phyloP scores from a whole-genome alignment of 2,329 filamentous ascomycete species.

The Aquanectria penicillioides region DNA sequence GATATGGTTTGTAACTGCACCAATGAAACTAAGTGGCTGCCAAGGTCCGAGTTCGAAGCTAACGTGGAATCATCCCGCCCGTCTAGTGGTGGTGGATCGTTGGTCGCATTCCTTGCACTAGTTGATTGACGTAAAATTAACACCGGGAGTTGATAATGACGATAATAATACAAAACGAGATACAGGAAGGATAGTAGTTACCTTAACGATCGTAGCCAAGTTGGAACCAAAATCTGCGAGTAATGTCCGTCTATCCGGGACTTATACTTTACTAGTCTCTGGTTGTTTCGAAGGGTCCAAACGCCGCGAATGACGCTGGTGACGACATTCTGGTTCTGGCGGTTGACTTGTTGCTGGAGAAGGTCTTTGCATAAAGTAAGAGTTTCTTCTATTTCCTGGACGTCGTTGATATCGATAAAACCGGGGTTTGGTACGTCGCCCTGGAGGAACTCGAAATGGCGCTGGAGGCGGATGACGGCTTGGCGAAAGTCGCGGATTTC shows the following conservation, averaged over 20 bases:
- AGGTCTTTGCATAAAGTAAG: background rate
- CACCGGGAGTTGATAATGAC: background rate
- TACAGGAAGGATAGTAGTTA: too few species aligned
- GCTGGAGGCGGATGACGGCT: constrained; percentile 15
- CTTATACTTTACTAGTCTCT: background rate
- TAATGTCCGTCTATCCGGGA: background rate
- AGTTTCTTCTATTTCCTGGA: background rate
- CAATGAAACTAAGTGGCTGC: background rate
- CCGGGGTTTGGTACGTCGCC: background rate
- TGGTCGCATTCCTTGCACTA: background rate
- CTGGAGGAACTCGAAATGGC: constrained; percentile 15
- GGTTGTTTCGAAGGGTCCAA: background rate
- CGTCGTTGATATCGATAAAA: background rate
- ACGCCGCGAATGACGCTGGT: background rate
- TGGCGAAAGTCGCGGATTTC: constrained; percentile 22
- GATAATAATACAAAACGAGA: background rate
- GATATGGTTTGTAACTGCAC: background rate
- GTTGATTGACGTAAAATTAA: background rate
- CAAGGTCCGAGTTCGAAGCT: background rate
- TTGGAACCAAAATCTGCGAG: background rate
- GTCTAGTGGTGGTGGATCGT: background rate
- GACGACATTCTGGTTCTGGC: background rate
- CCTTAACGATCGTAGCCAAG: background rate
- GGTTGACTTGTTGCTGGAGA: background rate
- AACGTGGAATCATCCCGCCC: background rate